Evolutionary conservation across 73 alveolate species (phyloP).

Genomic region (Blepharisma japonicum): DNA sequence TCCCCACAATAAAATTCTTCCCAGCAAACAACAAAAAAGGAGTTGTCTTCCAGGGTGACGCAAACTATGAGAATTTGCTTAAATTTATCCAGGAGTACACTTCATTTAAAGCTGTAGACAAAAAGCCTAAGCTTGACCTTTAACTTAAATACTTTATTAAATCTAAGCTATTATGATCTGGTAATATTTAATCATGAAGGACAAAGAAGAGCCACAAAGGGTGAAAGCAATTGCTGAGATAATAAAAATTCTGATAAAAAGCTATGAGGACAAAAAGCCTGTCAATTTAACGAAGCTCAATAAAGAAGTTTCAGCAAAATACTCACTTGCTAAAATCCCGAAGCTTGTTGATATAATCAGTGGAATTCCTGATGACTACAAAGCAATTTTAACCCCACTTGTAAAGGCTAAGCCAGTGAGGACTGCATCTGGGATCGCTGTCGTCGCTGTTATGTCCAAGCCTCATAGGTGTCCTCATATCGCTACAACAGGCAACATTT

Average conservation of each 20-base stretch:
- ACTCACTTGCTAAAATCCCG: conserved; percentile 86
- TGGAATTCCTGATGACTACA: conserved; percentile 92
- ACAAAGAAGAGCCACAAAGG: not conserved
- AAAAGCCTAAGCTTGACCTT: too few relatives aligned
- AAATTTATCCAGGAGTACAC: conserved; percentile 30
- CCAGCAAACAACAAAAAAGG: conserved; percentile 26
- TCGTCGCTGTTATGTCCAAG: conserved; percentile 98
- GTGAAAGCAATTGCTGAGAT: conserved; percentile 22
- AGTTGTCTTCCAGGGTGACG: not conserved
- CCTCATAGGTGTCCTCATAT: conserved; percentile 99
- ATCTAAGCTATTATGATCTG: too few relatives aligned
- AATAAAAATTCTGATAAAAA: not conserved
- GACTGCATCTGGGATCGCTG: conserved; percentile 99
- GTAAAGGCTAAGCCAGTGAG: conserved; percentile 96
- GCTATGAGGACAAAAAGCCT: not conserved
- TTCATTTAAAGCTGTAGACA: too few relatives aligned
- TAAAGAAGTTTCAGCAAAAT: conserved; percentile 64
- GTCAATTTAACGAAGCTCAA: not conserved
- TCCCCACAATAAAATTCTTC: conserved; percentile 88
- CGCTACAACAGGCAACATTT: conserved; percentile 95
- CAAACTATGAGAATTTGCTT: conserved; percentile 41
- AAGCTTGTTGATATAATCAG: conserved; percentile 93
- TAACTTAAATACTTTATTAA: too few relatives aligned
- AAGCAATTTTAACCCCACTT: conserved; percentile 85
- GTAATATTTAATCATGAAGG: conserved; percentile 11